These are phyloP conservation scores for Floccularia luteovirens DNA, from an alignment of 768 basidiomycete species.

Conservation along the genomic window DNA sequence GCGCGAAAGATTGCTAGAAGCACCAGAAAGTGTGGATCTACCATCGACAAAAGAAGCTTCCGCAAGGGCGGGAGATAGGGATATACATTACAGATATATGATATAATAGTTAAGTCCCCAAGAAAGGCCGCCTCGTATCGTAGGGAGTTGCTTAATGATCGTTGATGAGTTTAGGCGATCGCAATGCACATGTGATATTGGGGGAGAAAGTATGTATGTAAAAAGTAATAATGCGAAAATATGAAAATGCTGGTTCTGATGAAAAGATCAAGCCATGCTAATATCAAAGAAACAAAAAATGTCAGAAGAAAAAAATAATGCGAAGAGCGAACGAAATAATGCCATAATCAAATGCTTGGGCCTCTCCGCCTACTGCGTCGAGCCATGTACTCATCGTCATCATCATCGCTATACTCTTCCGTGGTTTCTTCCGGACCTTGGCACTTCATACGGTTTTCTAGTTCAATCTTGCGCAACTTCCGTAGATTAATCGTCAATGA, in stretches of 20 bases:
- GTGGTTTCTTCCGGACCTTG: constrained; percentile 19
- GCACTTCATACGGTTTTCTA: constrained; percentile 32
- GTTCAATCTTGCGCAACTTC: constrained; percentile 52
- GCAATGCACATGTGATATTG: neutral
- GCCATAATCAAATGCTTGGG: constrained; percentile 5
- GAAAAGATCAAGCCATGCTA: neutral
- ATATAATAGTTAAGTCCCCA: constrained; percentile 16
- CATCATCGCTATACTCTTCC: constrained; percentile 39
- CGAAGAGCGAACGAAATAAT: constrained; percentile 2
- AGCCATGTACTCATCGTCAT: constrained; percentile 42
- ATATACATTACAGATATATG: constrained; percentile 31
- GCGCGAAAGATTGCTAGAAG: constrained; percentile 21
- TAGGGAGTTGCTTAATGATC: too few relatives aligned
- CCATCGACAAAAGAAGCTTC: constrained; percentile 15
- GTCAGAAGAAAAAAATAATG: constrained; percentile 4
- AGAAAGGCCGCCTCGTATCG: too few relatives aligned
- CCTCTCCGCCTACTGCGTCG: constrained; percentile 26
- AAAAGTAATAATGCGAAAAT: neutral
- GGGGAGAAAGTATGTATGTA: constrained; percentile 1
- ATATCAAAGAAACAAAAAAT: neutral
- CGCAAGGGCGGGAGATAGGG: constrained; percentile 28
- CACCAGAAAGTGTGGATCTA: constrained; percentile 13
- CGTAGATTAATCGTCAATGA: constrained; percentile 51
- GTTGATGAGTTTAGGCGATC: neutral
- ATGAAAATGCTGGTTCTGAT: neutral